These are phyloP conservation scores for Trichoderma breve DNA, from an alignment of 2,329 filamentous ascomycete species.

Conservation along the genomic window DNA sequence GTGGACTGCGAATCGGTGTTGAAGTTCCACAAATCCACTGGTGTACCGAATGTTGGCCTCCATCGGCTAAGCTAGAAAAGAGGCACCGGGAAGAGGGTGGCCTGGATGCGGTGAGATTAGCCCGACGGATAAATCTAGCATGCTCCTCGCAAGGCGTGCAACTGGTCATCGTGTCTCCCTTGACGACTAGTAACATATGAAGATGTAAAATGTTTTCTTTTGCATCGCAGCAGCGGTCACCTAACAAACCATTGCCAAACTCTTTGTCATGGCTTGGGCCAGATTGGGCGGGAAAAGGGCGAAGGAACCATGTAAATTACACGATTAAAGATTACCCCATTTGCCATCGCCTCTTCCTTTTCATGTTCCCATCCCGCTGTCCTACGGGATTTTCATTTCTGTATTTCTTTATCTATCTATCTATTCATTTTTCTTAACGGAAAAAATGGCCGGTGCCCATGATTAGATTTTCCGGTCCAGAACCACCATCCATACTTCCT, in stretches of 20 bases:
- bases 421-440: too few species aligned
- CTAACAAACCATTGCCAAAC: too few species aligned
- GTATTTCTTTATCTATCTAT: too few species aligned
- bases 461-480: too few species aligned
- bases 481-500: too few species aligned
- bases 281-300: too few species aligned
- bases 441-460: too few species aligned
- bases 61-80: background rate
- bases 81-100: background rate
- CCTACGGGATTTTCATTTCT: background rate
- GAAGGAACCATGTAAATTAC: rapidly evolving
- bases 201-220: too few species aligned
- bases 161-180: too few species aligned
- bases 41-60: background rate
- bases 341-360: background rate
- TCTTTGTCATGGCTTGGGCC: too few species aligned
- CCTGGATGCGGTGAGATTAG: background rate
- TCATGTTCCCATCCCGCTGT: background rate
- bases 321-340: background rate
- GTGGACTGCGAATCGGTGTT: background rate
- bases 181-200: too few species aligned
- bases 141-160: background rate
- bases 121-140: background rate
- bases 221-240: too few species aligned
- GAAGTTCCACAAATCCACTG: background rate